Conservation (phyloP, 495 filamentous ascomycete genomes). For the Neurospora sp. region DNA sequence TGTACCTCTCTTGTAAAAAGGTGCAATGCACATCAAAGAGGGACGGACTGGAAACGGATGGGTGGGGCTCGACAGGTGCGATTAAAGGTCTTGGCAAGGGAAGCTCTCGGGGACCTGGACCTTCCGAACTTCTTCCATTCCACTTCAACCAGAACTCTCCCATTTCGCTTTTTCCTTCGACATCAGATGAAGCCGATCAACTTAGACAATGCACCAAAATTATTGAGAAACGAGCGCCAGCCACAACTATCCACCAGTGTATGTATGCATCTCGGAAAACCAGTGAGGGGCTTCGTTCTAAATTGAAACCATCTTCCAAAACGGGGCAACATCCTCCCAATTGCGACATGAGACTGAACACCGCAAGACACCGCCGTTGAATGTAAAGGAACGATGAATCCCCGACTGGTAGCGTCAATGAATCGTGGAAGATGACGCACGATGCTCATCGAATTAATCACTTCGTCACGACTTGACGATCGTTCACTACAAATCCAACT, state of each 20-base stretch:
- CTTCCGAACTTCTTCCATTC: background rate
- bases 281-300: background rate
- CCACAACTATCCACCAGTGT: background rate
- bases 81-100: background rate
- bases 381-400: background rate
- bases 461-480: background rate
- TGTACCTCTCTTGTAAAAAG: background rate
- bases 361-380: background rate
- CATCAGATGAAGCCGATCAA: background rate
- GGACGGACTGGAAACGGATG: background rate
- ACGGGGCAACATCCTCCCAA: background rate
- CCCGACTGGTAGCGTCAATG: background rate
- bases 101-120: background rate
- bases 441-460: background rate
- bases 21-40: background rate
- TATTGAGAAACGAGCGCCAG: background rate
- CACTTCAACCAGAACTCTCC: background rate
- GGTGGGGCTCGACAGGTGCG: background rate
- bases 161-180: background rate
- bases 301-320: background rate
- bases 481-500: background rate
- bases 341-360: background rate
- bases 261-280: background rate
- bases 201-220: background rate
- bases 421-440: background rate